These are phyloP conservation scores for Apiotrichum brassicae DNA, from an alignment of 1,284 basidiomycete genomes.

Conservation along the genomic window DNA sequence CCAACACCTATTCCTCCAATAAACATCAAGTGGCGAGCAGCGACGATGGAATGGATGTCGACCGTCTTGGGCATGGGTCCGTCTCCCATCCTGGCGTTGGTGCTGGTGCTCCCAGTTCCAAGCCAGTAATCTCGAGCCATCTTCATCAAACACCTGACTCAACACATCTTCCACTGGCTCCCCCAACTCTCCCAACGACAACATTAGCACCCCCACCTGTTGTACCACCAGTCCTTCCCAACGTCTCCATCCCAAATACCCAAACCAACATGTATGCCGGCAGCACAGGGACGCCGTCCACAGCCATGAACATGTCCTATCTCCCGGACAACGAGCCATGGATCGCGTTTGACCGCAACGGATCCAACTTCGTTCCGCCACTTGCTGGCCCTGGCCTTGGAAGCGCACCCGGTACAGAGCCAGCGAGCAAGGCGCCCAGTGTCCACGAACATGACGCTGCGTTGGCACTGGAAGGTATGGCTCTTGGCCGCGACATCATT, in stretches of 20 bases:
- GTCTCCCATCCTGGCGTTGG: too few relatives aligned
- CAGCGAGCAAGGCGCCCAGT: slow-evolving; percentile 15
- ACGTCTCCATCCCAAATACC: not conserved
- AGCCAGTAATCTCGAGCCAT: too few relatives aligned
- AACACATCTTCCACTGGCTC: too few relatives aligned
- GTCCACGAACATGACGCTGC: slow-evolving; percentile 20
- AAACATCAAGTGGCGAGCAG: not conserved
- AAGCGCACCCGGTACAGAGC: not conserved
- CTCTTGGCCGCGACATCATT: slow-evolving; percentile 15
- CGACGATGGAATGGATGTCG: slow-evolving; percentile 1
- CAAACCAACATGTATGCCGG: not conserved
- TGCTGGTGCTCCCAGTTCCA: too few relatives aligned
- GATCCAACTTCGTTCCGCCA: not conserved
- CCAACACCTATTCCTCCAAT: not conserved
- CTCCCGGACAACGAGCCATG: slow-evolving; percentile 3
- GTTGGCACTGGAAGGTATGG: slow-evolving; percentile 20
- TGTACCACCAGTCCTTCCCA: not conserved
- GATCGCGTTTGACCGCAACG: not conserved
- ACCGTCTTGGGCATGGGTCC: not conserved
- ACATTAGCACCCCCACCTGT: too few relatives aligned
- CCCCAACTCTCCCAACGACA: too few relatives aligned
- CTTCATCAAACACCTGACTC: too few relatives aligned
- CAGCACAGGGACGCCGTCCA: not conserved
- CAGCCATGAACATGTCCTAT: not conserved
- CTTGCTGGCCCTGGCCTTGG: too few relatives aligned